Base-by-base conservation (phyloP, 192 early-diverging fungal genomes). In the Funneliformis geosporum region DNA sequence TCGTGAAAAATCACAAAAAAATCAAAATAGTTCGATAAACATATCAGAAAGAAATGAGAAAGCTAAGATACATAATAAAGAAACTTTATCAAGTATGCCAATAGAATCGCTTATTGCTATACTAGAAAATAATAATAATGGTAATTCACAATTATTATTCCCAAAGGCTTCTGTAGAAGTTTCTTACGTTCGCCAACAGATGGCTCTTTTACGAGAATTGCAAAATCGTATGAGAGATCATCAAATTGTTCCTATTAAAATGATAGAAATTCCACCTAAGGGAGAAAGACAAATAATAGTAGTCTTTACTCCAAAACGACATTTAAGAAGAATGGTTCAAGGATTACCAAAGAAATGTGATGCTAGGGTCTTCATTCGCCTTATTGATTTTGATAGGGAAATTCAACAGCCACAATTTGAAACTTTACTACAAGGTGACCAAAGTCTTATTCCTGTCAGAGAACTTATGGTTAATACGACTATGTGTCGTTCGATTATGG, bases 391-490 rank as follows among this genome's bases (percentile, higher is more conserved):
- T 84, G 96, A 97, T 66, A 85, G 90, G 23, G 88, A 93, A 61
- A 92, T 98, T 75, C 84, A 93, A 60, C 90, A 93, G 74, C 89
- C 93, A 8, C 92, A 96, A 83, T 96, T 97, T 80, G 89, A 94
- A 25, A 86, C 84, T 47, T 84, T 96, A 11, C 80, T 94, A 44
- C 88, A 87, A 33, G 81, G 89, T 1, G 86, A 87, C 23, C 81
- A 86, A 18, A 78, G 79, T 11, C 82, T 83, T 60, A 94, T 96
- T 66, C 97, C 98, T 12, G 87, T 96, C 33, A 92, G 98, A 2
- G 95, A 98, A 83, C 88, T 99, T 40, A 88, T 99, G 83, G 86
- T 99, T 1, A 91, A 96, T 59, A 92, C 93, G 10, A 90, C 94
- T 5, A 87, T 98, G 27, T 94, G 92, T 76, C 86, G 93, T 33